Base-by-base conservation (phyloP, 768 basidiomycete species). In the Rhizopogon vesiculosus region DNA sequence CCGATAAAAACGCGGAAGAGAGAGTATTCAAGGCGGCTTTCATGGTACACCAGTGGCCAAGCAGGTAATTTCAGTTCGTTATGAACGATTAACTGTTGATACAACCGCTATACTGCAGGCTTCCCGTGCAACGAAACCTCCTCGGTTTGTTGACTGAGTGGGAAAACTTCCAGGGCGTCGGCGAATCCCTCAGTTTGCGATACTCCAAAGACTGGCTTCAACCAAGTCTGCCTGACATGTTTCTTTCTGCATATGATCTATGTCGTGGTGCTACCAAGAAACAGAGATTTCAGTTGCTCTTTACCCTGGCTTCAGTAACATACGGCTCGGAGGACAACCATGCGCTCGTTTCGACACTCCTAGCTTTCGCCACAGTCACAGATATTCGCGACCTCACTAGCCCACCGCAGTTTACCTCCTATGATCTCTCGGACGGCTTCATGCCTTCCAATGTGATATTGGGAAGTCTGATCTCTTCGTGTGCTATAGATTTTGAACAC, bases 241-340 rank as follows among this genome's bases (percentile, higher is more conserved):
- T 70, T 64, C 54, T 74, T 35, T 51, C 64, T 13, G 44, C 63
- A 1, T 75, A 72, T 43, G 49, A 69, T n/a, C 45, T 63, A 7
- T 65, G 66, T 22, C 67, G 66, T 42, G 29, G 43, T 28, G 15
- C 52, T 1, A 56, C 52, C 19, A 7, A 19, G 10, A 25, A 57
- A 10, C 55, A 65, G 42, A 60, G 58, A 53, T 62, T 31, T 15
- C 62, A 57, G 16, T 22, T 76, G 9, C 46, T 64, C 10, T 76
- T 76, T 45, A 62, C 66, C 4, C 59, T 75, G 5, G 60, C 71
- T 4, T 63, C 71, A 2, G 64, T 74, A 63, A 64, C 59, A 12
- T 75, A 72, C 57, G 45, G 50, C 3, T 67, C 65, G 1, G 41
- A 62, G 1, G 8, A 55, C 0, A 38, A 43, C 3, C 18, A 33